Conservation (phyloP, 192 early-diverging fungal species). For the Linnemannia elongata region DNA sequence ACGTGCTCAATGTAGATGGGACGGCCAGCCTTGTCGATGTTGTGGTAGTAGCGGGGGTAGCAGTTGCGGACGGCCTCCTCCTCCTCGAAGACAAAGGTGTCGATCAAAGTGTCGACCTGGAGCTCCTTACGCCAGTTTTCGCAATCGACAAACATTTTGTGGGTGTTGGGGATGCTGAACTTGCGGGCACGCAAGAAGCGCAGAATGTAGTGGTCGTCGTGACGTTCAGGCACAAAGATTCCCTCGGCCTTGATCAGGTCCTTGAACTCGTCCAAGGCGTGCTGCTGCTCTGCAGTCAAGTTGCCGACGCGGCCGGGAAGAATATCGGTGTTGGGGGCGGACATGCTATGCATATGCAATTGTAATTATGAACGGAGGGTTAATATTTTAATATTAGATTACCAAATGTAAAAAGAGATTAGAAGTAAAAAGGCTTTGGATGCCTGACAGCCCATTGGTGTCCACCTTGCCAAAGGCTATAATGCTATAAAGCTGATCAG, state of each 20-base stretch:
- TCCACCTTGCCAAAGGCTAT: not conserved
- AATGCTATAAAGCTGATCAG: not conserved
- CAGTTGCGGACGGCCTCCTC: constrained; percentile 70
- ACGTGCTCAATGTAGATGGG: constrained; percentile 83
- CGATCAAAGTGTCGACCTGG: constrained; percentile 67
- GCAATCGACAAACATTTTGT: constrained; percentile 82
- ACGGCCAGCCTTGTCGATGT: constrained; percentile 79
- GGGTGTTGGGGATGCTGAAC: constrained; percentile 72
- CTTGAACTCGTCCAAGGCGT: constrained; percentile 70
- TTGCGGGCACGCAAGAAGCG: constrained; percentile 83
- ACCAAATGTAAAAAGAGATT: not conserved
- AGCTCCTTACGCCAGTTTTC: constrained; percentile 76
- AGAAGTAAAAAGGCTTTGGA: not conserved
- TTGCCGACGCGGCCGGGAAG: constrained; percentile 70
- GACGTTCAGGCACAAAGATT: constrained; percentile 67
- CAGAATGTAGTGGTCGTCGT: constrained; percentile 76
- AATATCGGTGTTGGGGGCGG: constrained; percentile 17
- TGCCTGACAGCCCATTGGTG: not conserved
- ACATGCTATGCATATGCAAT: constrained; percentile 18
- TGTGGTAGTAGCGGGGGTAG: constrained; percentile 85
- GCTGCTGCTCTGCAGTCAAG: constrained; percentile 71
- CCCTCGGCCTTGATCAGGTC: constrained; percentile 65
- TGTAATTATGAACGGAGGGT: not conserved
- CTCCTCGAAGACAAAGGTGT: constrained; percentile 76
- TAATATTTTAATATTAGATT: not conserved